These are phyloP conservation scores for Grigorovia humatica DNA, from an alignment of 805 yeast genomes.

Conservation along the genomic window DNA sequence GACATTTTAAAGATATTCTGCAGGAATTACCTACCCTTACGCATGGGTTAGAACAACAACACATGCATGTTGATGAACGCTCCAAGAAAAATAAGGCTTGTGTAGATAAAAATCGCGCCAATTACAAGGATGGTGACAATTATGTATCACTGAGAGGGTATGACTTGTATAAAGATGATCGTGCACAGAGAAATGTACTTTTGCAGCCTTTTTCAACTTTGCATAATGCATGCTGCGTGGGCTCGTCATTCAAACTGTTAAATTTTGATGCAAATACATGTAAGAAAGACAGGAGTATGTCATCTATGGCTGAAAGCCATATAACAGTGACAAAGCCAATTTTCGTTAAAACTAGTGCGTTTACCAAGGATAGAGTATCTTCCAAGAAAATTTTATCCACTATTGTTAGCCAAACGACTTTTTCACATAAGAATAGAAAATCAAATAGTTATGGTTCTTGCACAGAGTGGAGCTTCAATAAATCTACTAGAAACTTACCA, in stretches of 20 bases:
- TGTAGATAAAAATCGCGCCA: too few relatives aligned
- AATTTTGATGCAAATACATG: not conserved
- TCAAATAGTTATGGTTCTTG: conserved; percentile 5
- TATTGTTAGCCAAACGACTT: not conserved
- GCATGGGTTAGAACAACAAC: too few relatives aligned
- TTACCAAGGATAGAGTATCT: not conserved
- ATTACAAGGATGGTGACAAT: too few relatives aligned
- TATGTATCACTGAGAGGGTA: too few relatives aligned
- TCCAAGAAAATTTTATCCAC: conserved; percentile 10
- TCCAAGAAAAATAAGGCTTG: too few relatives aligned
- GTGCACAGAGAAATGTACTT: too few relatives aligned
- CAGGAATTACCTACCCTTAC: too few relatives aligned
- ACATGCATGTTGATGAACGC: too few relatives aligned
- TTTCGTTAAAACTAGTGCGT: not conserved
- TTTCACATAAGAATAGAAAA: not conserved
- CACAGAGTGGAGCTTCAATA: conserved; percentile 13
- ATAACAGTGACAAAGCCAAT: not conserved
- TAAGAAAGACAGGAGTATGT: not conserved
- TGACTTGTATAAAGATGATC: too few relatives aligned
- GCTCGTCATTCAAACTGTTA: not conserved
- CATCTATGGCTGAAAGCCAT: not conserved
- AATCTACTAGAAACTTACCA: not conserved
- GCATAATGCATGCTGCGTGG: too few relatives aligned
- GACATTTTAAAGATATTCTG: too few relatives aligned
- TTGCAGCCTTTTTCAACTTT: too few relatives aligned